A percentile compares a stretch with the other conserved stretches of the same genome.
These are phyloP conservation scores for Paraphoma chrysanthemicola DNA, from an alignment of 2,329 filamentous ascomycete genomes.

Conservation along the genomic window DNA sequence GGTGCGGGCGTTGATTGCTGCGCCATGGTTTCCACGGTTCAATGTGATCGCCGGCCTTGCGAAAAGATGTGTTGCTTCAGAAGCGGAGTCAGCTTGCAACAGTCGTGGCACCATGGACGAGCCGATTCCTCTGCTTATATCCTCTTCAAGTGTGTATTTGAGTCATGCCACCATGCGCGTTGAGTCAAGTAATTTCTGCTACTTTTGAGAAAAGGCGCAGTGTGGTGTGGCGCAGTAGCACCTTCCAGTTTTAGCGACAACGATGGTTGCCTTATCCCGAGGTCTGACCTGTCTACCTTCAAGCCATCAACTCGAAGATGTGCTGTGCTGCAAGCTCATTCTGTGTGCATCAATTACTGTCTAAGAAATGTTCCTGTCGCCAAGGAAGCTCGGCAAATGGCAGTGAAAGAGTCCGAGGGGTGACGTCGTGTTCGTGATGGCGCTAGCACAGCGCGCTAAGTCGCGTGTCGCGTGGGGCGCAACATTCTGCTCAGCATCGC, in stretches of 20 bases:
- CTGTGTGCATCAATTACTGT: no score
- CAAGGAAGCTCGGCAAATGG: neutral
- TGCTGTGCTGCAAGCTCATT: no score
- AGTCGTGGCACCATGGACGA: no score
- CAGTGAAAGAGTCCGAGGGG: neutral
- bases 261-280: neutral
- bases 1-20: slow-evolving; percentile 20
- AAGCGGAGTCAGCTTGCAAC: neutral
- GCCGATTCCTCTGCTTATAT: neutral
- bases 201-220: neutral
- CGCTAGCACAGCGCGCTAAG: slow-evolving; percentile 30
- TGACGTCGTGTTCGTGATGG: slow-evolving; percentile 16
- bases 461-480: slow-evolving; percentile 27
- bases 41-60: neutral
- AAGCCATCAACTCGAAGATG: no score
- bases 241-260: neutral
- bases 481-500: neutral
- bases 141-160: neutral
- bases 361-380: no score
- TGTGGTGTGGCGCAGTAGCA: neutral
- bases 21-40: slow-evolving; percentile 17
- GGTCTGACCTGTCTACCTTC: neutral
- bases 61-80: neutral
- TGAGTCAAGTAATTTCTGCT: neutral
- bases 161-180: neutral